Base-by-base conservation (phyloP, 2,329 filamentous ascomycete genomes). In the Fusarium duplospermum region DNA sequence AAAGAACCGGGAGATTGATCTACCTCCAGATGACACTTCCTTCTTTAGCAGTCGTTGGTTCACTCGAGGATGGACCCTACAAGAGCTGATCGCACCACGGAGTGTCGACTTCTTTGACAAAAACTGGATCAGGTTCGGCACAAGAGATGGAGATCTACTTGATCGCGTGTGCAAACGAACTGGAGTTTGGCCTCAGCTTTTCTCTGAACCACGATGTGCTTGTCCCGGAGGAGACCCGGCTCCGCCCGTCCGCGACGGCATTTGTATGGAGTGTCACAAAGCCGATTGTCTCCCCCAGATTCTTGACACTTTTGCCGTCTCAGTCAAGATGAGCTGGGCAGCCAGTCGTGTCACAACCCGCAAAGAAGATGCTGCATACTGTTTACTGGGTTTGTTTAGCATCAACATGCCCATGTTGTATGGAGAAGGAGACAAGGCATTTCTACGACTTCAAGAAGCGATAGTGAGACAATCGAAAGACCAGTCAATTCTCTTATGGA, bases 321-420 rank as follows among this genome's bases (percentile, higher is more conserved):
- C 75, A 2, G 59, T 77, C 24, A 78, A 79, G 35, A 73, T 81
- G 74, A 76, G 69, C 31, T 81, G 79, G 79, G 79, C 78, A 8
- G 70, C 78, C 1, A 65, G 68, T 6, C 73, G 80, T 16, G 38
- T 72, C 18, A 80, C 79, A 0, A 76, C 78, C 1, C 71, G 77
- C 20, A 74, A 75, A 36, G 80, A 81, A 52, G 80, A 81, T 54
- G 70, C 78, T 20, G 80, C 80, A 7, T 81, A 81, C 42, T 80
- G 75, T n/a, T 74, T 81, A 9, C 69, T 81, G 27, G 80, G 80
- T 4, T 62, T 80, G 8, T 81, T 81, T 57, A 72, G 72, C 31
- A 64, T 81, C 40, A 80, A 80, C 60, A 78, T 81, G 71, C 71
- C 78, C 3, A 67, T 80, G 57, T 66, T 80, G 2, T 81, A 81